phyloP scores from a whole-genome alignment of 345 rosid species.

The Citrus inodora region DNA sequence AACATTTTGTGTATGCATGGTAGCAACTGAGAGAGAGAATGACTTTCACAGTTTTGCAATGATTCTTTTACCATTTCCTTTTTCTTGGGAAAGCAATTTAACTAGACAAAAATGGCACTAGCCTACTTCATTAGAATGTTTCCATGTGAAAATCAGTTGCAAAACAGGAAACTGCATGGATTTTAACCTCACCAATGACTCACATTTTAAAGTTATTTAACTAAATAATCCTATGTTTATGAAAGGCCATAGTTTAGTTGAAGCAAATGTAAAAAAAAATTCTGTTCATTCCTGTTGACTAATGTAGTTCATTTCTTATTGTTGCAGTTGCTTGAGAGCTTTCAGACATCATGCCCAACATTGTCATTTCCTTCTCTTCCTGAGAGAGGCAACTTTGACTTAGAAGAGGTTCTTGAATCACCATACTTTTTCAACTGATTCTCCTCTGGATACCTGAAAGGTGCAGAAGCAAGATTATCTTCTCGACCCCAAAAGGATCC shows the following conservation, averaged over 20 bases:
- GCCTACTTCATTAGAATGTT: neutral
- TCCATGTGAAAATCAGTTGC: neutral
- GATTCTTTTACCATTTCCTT: neutral
- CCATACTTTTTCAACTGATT: conserved; percentile 89
- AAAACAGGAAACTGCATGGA: neutral
- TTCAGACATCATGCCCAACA: conserved; percentile 64
- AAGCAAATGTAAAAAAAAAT: neutral
- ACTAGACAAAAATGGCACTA: neutral
- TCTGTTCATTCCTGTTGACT: conserved; percentile 8
- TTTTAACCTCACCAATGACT: neutral
- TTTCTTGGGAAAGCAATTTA: neutral
- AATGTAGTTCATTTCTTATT: conserved; percentile 9
- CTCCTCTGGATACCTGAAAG: conserved; percentile 9
- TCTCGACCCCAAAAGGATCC: conserved; percentile 7
- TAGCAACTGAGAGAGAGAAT: neutral
- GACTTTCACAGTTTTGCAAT: neutral
- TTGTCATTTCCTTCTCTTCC: conserved; percentile 82
- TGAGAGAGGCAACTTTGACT: conserved; percentile 76
- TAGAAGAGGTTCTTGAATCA: conserved; percentile 69
- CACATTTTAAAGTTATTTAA: conserved; percentile 2
- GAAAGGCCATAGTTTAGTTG: neutral
- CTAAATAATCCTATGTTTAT: neutral
- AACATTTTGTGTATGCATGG: neutral
- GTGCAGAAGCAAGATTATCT: neutral
- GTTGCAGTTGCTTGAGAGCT: conserved; percentile 77